A percentile compares a stretch with the other conserved stretches of the same genome.
Conservation (phyloP, 2,329 filamentous ascomycete species). For the Thelonectria blattea region DNA sequence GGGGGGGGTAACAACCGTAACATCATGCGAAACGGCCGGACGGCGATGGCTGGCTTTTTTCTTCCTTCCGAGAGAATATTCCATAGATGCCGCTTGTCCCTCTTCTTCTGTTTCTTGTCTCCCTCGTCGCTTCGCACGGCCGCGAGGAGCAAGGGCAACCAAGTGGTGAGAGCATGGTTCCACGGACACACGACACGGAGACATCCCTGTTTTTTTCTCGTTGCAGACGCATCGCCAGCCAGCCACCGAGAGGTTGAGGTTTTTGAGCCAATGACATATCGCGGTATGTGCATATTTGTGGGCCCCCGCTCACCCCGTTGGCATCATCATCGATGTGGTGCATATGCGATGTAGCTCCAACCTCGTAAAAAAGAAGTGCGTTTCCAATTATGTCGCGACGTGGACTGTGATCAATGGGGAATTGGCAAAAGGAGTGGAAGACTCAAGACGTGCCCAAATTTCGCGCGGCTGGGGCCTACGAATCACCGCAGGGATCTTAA, state of each 20-base stretch:
- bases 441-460: background rate
- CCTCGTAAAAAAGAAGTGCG: slow-evolving; percentile 14
- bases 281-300: background rate
- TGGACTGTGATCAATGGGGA: slow-evolving; percentile 3
- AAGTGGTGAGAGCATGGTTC: slow-evolving; percentile 1
- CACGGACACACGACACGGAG: background rate
- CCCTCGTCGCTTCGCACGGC: too few species aligned
- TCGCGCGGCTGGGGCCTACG: slow-evolving; percentile 14
- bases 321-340: background rate
- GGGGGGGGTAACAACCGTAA: too few species aligned
- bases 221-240: background rate
- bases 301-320: background rate
- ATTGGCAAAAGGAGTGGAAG: background rate
- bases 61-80: too few species aligned
- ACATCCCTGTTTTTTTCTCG: background rate
- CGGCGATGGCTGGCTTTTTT: too few species aligned
- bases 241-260: slow-evolving; percentile 7
- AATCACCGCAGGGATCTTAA: background rate
- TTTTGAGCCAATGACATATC: background rate
- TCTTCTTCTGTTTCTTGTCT: too few species aligned
- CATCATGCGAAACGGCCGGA: too few species aligned
- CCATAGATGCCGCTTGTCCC: too few species aligned
- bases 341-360: slow-evolving; percentile 18
- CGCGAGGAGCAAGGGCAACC: too few species aligned
- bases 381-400: slow-evolving; percentile 19